Evolutionary conservation across 768 basidiomycete species (phyloP), one percentile per base, ranked within the genome.

Genomic region (Xerocomellus intermedius): DNA sequence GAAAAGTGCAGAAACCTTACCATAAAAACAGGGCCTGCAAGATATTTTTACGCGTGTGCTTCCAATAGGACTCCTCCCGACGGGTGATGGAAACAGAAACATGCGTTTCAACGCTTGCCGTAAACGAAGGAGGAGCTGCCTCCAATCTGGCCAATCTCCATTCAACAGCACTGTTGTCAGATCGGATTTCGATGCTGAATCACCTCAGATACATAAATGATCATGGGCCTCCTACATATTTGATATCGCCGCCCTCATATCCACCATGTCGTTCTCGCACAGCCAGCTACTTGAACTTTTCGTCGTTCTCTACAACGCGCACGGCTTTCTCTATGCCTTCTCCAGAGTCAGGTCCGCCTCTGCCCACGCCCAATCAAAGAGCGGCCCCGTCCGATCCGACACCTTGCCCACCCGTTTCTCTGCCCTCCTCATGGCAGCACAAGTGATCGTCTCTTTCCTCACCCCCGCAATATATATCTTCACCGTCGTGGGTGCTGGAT

Each of bases 181-280:
- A n/a, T n/a, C n/a, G n/a, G n/a, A n/a, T n/a, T n/a, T n/a, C n/a
- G n/a, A n/a, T n/a, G n/a, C n/a, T 9, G 28, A 7, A 30, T 24
- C 24, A 4, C 2, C 4, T 2, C 4, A 33, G 32, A 13, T n/a
- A n/a, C n/a, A n/a, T 13, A 5, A 33, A 4, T n/a, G 7, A 37
- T 39, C 17, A 14, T 19, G 24, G 5, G 12, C 12, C 19, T 48
- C 46, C 17, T 35, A 9, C n/a, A 1, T 17, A 24, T 47, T n/a
- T 17, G 12, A 19, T 17, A 7, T 37, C 36, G 8, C 16, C 8
- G 36, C 16, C 19, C 9, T 28, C 24, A 26, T 12, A 17, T 22
- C 30, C 42, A 37, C 9, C 57, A 59, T 59, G 58, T 45, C 54
- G 58, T 41, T 47, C 28, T 42, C 57, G 1, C 36, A 50, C 0